These are phyloP conservation scores for Fusarium continuum DNA, from an alignment of 2,329 filamentous ascomycete species.

Conservation along the genomic window DNA sequence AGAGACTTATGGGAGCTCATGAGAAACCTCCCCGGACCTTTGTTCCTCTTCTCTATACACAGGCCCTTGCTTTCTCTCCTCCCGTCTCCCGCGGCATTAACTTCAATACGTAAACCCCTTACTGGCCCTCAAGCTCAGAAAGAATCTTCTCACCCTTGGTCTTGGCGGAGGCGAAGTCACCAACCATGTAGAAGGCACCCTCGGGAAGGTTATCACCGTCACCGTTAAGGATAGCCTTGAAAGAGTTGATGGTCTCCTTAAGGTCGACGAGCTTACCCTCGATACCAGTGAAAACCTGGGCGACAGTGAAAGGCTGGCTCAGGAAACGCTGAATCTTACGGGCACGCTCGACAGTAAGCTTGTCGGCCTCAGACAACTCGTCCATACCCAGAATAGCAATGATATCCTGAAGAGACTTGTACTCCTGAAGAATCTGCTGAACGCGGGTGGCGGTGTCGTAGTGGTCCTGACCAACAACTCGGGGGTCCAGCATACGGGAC, in stretches of 20 bases:
- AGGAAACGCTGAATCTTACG: conserved; percentile 99
- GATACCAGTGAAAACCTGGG: conserved; percentile 86
- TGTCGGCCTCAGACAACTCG: conserved; percentile 98
- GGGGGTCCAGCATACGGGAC: conserved; percentile 98
- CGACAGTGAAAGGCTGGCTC: conserved; percentile 96
- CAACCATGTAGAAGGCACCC: conserved; percentile 97
- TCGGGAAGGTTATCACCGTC: conserved; percentile 97
- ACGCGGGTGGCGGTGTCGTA: conserved; percentile 94
- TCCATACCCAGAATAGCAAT: conserved; percentile 99
- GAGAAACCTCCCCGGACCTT: conserved; percentile 58
- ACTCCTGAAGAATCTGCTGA: conserved; percentile 99
- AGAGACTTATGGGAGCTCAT: conserved; percentile 65
- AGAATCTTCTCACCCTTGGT: conserved; percentile 99
- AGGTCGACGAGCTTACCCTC: conserved; percentile 97
- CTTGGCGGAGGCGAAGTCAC: conserved; percentile 90
- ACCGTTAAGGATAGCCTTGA: conserved; percentile 96
- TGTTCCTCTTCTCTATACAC: conserved; percentile 68
- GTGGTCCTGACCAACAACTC: conserved; percentile 98
- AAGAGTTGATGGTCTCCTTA: conserved; percentile 96
- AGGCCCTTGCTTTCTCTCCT: conserved; percentile 51
- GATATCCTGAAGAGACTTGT: conserved; percentile 99
- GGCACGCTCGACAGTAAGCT: conserved; percentile 99
- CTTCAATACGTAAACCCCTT: conserved; percentile 51
- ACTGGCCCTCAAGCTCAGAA: conserved; percentile 82
- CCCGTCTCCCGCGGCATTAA: conserved; percentile 48